phyloP scores from a whole-genome alignment of 805 yeast genomes.

The Zygoascus ofunaensis region DNA sequence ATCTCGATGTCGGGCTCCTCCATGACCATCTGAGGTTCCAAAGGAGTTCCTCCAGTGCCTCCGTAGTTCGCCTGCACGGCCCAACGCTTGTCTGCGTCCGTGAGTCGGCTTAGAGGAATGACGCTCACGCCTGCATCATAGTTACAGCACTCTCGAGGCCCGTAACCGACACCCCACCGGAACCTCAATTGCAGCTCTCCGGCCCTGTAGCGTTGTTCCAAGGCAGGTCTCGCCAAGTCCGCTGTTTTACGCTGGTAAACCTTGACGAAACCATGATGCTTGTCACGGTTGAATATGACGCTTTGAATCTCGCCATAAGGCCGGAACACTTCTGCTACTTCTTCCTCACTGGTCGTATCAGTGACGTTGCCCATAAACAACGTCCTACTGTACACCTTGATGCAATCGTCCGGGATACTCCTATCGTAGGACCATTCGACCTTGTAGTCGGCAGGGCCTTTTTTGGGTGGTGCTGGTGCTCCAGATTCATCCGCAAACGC shows the following conservation, averaged over 20 bases:
- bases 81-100: conserved; percentile 94
- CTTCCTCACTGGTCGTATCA: conserved; percentile 64
- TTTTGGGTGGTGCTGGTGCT: no score
- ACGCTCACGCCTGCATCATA: conserved; percentile 84
- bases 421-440: conserved; percentile 45
- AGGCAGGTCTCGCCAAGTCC: conserved; percentile 63
- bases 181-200: conserved; percentile 63
- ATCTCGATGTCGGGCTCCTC: conserved; percentile 98
- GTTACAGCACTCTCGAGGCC: conserved; percentile 97
- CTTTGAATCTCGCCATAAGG: conserved; percentile 91
- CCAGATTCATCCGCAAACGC: no score
- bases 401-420: conserved; percentile 62
- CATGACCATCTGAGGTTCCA: conserved; percentile 69
- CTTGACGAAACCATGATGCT: conserved; percentile 94
- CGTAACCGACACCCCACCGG: conserved; percentile 98
- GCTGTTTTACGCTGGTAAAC: conserved; percentile 90
- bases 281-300: conserved; percentile 73
- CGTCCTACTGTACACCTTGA: conserved; percentile 82
- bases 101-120: conserved; percentile 77
- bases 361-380: conserved; percentile 93
- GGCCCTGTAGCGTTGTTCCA: conserved; percentile 49
- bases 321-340: conserved; percentile 58
- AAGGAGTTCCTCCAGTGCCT: conserved; percentile 84
- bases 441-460: conserved; percentile 1
- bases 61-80: conserved; percentile 89